phyloP scores from a whole-genome alignment of 2,329 filamentous ascomycete genomes.

The Knufia fluminis region DNA sequence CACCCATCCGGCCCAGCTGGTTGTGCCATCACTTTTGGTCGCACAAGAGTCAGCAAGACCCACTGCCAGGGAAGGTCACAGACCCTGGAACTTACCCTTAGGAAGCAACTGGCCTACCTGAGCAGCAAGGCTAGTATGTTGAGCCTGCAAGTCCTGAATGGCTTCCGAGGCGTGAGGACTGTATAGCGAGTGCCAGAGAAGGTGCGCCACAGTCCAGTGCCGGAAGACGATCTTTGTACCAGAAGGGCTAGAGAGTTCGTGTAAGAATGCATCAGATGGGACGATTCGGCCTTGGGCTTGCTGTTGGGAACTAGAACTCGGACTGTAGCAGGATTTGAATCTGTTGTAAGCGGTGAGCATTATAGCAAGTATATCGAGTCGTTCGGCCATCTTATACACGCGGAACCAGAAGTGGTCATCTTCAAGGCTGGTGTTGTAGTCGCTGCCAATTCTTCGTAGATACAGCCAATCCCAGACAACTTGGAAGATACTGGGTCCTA shows the following conservation, averaged over 20 bases:
- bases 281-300: neutral
- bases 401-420: slow-evolving; percentile 10
- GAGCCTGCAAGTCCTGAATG: neutral
- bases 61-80: neutral
- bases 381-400: slow-evolving; percentile 9
- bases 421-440: neutral
- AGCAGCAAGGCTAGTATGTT: neutral
- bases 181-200: neutral
- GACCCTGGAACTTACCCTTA: neutral
- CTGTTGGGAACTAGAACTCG: no score
- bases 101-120: neutral
- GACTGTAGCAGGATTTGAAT: slow-evolving; percentile 9
- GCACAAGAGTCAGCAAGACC: neutral
- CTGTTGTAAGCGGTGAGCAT: slow-evolving; percentile 4
- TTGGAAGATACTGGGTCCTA: slow-evolving; percentile 42
- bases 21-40: neutral
- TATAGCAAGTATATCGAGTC: slow-evolving; percentile 3
- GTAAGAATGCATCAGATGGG: neutral
- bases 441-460: slow-evolving; percentile 10
- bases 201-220: neutral
- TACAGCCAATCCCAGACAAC: slow-evolving; percentile 48
- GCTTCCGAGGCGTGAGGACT: neutral
- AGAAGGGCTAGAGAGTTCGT: neutral
- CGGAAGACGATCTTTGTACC: neutral
- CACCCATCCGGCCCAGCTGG: slow-evolving; percentile 7